Base-by-base conservation (phyloP, 2,329 filamentous ascomycete species). In the Cadophora gregata region DNA sequence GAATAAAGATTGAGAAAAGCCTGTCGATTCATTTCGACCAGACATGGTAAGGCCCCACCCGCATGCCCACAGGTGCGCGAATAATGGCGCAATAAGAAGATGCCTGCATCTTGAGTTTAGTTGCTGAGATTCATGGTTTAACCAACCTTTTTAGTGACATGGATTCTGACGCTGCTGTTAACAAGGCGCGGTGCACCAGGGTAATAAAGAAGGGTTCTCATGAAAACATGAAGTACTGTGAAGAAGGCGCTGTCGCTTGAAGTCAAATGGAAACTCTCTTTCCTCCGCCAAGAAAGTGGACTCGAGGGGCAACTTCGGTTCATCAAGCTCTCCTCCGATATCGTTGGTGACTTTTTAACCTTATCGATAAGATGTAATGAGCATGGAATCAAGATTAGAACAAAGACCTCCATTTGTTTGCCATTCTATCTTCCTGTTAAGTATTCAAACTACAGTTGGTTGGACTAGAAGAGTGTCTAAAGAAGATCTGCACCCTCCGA, bases 1-100 rank as follows among this genome's bases (percentile, higher is more conserved):
- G 50, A n/a, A 14, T 29, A 14, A 31, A 31, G 8, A 53, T 53
- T 31, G 16, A n/a, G 10, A 24, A n/a, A 31, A 8, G 12, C 31
- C 24, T 10, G 50, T 53, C 50, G 50, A 53, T 16, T 31, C 27
- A 53, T 21, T 9, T n/a, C 42, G 6, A 47, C 21, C 42, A 27
- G 50, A 53, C 25, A 53, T 29, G n/a, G 50, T 27, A 16, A 31
- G 27, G 25, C 14, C 12, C 50, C 1, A 9, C n/a, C 50, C 27
- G 50, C 25, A 53, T 53, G 50, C 50, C 21, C 42, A 21, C 42
- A 31, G 12, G 16, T 51, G 10, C 50, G 14, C 12, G 50, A 9
- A 53, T 53, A 9, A 53, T 53, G 50, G 50, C 14, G 50, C 50
- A 53, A 53, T 31, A 53, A 31, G n/a, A 42, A 16, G 19, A 53